Evolutionary conservation across 108 stramenopile species (phyloP).

Genomic region (Fragilariopsis cylindrus): DNA sequence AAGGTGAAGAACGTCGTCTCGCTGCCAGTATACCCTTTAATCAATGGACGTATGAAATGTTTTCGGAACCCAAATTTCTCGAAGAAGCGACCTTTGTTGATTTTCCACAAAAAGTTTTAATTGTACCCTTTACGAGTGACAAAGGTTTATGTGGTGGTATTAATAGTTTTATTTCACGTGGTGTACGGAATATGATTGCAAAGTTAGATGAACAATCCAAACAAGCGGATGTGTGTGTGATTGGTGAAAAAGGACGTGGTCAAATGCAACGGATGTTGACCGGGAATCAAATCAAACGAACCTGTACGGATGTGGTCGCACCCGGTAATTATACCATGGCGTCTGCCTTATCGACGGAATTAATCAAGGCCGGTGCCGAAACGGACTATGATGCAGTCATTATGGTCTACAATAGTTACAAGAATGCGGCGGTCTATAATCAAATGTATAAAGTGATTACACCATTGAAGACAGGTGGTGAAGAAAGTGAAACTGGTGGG

Average conservation of each 20-base stretch:
- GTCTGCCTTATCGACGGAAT: constrained; percentile 77
- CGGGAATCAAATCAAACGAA: constrained; percentile 59
- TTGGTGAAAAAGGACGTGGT: constrained; percentile 97
- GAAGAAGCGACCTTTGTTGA: constrained; percentile 79
- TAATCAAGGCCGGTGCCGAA: constrained; percentile 70
- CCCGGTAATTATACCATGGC: constrained; percentile 86
- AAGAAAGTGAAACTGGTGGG: too few species aligned
- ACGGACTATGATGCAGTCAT: constrained; percentile 81
- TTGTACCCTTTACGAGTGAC: constrained; percentile 93
- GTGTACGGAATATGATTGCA: constrained; percentile 54
- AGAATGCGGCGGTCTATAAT: constrained; percentile 84
- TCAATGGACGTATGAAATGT: constrained; percentile 69
- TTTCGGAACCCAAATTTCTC: constrained; percentile 53
- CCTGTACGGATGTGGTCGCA: constrained; percentile 73
- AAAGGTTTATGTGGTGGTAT: constrained; percentile 99
- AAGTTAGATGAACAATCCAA: constrained; percentile 76
- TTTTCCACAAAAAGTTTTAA: constrained; percentile 84
- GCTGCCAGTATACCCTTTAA: constrained; percentile 74
- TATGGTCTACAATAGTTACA: constrained; percentile 83
- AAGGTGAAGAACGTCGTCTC: constrained; percentile 91
- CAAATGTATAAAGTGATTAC: constrained; percentile 89
- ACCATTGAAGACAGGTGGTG: constrained; percentile 43
- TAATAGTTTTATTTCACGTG: constrained; percentile 94
- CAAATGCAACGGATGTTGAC: constrained; percentile 77
- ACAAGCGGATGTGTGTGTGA: constrained; percentile 78